Evolutionary conservation across 164 flowering plant genomes (phyloP).

Genomic region (Chloranthus sessilifolius): DNA sequence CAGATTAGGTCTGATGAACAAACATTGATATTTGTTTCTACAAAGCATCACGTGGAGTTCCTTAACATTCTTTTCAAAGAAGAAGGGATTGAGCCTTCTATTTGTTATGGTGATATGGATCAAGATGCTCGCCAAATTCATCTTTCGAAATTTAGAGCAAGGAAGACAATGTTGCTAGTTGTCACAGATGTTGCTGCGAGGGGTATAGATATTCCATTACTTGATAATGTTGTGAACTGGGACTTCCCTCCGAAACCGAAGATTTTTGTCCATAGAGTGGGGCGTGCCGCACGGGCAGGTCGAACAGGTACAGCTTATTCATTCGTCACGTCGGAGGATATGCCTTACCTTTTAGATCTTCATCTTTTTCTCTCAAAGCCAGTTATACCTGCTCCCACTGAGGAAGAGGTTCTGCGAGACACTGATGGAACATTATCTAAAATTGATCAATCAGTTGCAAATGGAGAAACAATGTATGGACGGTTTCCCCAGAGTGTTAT

Average conservation of each 20-base stretch:
- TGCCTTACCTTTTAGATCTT: conserved; percentile 88
- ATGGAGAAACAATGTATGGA: conserved; percentile 87
- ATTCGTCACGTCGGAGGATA: conserved; percentile 78
- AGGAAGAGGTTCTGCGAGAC: conserved; percentile 73
- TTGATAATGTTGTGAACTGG: conserved; percentile 96
- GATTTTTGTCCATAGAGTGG: conserved; percentile 93
- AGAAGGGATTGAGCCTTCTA: conserved; percentile 87
- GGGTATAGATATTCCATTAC: conserved; percentile 96
- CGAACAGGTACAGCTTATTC: conserved; percentile 89
- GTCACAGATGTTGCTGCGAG: conserved; percentile 98
- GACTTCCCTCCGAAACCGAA: conserved; percentile 96
- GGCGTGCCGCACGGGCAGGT: conserved; percentile 96
- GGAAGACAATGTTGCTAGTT: conserved; percentile 82
- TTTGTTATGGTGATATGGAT: conserved; percentile 98
- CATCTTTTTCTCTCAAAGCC: conserved; percentile 95
- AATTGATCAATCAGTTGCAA: conserved; percentile 63
- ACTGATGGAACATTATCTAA: conserved; percentile 52
- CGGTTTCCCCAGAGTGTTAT: conserved; percentile 77
- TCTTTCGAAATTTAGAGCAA: conserved; percentile 69
- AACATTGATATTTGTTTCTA: conserved; percentile 83
- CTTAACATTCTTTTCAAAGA: conserved; percentile 53
- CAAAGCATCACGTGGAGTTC: conserved; percentile 94
- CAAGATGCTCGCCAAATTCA: conserved; percentile 96
- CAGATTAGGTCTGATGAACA: conserved; percentile 71
- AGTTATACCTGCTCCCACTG: conserved; percentile 81